phyloP scores from a whole-genome alignment of 192 early-diverging fungal species.

The Borealophlyctis nickersoniae region DNA sequence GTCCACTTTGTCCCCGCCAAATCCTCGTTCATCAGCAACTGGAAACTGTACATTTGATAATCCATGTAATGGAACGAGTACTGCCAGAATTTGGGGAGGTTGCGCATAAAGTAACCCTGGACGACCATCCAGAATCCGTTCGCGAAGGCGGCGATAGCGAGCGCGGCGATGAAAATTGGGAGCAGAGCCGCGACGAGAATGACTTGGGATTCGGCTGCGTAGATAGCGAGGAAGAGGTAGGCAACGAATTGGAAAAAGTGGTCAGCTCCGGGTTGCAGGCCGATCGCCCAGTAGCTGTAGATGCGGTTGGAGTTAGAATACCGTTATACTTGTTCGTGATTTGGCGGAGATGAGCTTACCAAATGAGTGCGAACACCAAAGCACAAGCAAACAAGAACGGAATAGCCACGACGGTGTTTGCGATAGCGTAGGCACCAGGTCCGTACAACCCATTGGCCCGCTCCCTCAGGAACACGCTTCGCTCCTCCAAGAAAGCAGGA shows the following conservation, averaged over 20 bases:
- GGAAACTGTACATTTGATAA: slow-evolving; percentile 1
- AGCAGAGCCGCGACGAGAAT: slow-evolving; percentile 32
- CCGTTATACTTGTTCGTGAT: no score
- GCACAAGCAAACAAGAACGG: slow-evolving; percentile 35
- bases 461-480: slow-evolving; percentile 39
- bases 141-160: no score
- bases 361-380: slow-evolving; percentile 27
- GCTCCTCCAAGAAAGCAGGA: slow-evolving; percentile 41
- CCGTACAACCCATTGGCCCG: slow-evolving; percentile 29
- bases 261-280: slow-evolving; percentile 14
- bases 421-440: slow-evolving; percentile 29
- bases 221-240: slow-evolving; percentile 37
- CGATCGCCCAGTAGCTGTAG: slow-evolving; percentile 38
- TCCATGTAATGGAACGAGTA: slow-evolving; percentile 3
- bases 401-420: slow-evolving; percentile 33
- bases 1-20: neutral
- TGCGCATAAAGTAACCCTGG: slow-evolving; percentile 5
- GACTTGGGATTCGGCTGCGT: slow-evolving; percentile 35
- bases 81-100: slow-evolving; percentile 1
- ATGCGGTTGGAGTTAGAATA: no score
- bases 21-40: slow-evolving; percentile 3
- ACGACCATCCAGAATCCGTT: slow-evolving; percentile 3
- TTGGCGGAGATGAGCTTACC: no score
- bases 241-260: slow-evolving; percentile 39
- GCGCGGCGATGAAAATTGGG: slow-evolving; percentile 42